These are phyloP conservation scores for Penium margaritaceum DNA, from an alignment of 139 green algal genomes.

Conservation along the genomic window DNA sequence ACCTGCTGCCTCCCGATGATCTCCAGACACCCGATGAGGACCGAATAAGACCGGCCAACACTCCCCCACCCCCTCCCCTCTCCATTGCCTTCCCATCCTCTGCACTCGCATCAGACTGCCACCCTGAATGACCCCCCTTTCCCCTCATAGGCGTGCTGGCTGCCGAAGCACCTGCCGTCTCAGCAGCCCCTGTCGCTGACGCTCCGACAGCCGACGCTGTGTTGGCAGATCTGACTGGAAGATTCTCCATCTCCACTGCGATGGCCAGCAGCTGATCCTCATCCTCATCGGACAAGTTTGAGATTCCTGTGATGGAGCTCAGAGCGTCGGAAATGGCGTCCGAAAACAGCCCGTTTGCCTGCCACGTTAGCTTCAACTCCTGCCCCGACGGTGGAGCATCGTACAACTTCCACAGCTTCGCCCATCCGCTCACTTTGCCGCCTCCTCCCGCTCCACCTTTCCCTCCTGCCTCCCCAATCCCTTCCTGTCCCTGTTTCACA, in stretches of 20 bases:
- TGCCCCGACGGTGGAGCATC: slow-evolving; percentile 2
- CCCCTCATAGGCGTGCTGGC: no score
- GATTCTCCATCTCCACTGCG: neutral
- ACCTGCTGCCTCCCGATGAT: no score
- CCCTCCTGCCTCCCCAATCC: no score
- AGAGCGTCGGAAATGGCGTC: slow-evolving; percentile 5
- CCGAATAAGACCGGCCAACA: no score
- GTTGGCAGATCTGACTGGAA: no score
- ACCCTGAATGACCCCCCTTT: neutral
- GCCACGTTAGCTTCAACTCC: neutral
- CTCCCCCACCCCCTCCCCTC: no score
- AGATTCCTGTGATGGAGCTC: slow-evolving; percentile 2
- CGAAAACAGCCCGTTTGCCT: neutral
- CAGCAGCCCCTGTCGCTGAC: neutral
- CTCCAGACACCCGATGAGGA: no score
- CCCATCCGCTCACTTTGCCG: no score
- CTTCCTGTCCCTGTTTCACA: no score
- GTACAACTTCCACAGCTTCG: slow-evolving; percentile 9
- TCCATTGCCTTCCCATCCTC: no score
- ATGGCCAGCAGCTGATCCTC: neutral
- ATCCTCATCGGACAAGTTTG: neutral
- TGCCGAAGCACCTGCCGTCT: neutral
- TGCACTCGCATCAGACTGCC: no score
- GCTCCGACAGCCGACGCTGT: no score
- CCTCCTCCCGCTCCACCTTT: neutral